A percentile compares a stretch with the other conserved stretches of the same genome.
Evolutionary conservation across 2,329 filamentous ascomycete genomes (phyloP).

Genomic region (Ascocoryne sarcoides): DNA sequence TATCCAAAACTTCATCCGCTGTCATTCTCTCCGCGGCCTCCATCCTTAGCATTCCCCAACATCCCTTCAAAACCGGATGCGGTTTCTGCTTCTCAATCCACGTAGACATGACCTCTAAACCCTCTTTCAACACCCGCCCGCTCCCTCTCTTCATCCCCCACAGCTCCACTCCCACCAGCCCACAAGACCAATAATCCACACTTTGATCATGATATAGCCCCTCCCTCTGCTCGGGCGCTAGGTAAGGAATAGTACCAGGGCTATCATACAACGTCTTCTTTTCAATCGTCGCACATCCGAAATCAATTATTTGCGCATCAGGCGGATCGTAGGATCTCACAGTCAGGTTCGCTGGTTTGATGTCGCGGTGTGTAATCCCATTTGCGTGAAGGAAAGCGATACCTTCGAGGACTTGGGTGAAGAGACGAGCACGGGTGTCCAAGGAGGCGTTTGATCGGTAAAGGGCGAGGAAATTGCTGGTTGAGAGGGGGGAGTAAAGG

Average conservation of each 20-base stretch:
- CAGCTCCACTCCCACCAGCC: not conserved
- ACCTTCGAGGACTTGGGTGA: conserved; percentile 16
- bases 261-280: conserved; percentile 13
- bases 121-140: not conserved
- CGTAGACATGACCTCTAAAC: not conserved
- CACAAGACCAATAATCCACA: conserved; percentile 15
- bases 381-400: conserved; percentile 14
- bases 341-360: conserved; percentile 13
- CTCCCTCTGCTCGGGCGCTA: conserved; percentile 16
- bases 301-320: conserved; percentile 17
- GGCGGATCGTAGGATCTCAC: conserved; percentile 15
- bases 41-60: not conserved
- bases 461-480: conserved; percentile 13
- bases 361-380: conserved; percentile 16
- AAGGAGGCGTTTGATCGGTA: conserved; percentile 12
- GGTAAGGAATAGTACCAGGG: conserved; percentile 17
- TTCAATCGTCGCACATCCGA: conserved; percentile 14
- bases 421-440: conserved; percentile 9
- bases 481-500: conserved; percentile 15
- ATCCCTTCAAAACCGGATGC: not conserved
- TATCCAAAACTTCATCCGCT: not conserved
- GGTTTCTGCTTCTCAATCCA: not conserved
- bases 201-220: conserved; percentile 8
- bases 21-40: not conserved
- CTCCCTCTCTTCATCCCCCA: not conserved